Evolutionary conservation across 176 grass and related monocot genomes (phyloP).

Genomic region (Aegilops speltoides): DNA sequence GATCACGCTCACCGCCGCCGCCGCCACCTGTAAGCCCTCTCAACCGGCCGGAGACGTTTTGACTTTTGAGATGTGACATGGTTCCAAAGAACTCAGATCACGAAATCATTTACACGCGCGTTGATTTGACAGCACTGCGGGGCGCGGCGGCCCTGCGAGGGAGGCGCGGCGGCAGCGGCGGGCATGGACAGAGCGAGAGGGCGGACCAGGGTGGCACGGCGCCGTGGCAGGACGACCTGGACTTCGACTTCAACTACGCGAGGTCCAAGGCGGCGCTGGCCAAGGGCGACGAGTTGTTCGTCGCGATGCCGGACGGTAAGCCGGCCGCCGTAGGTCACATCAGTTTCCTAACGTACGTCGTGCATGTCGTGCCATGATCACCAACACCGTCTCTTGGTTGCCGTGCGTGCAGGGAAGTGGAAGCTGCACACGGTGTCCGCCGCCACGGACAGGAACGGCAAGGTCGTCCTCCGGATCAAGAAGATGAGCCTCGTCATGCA

Average conservation of each 20-base stretch:
- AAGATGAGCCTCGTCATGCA: conserved; percentile 73
- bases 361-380: neutral
- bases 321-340: too few species aligned
- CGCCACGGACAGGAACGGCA: conserved; percentile 61
- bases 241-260: conserved; percentile 85
- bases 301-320: conserved; percentile 87
- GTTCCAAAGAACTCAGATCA: too few species aligned
- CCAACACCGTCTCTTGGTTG: neutral
- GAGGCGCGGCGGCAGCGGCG: conserved; percentile 47
- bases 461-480: conserved; percentile 85
- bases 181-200: conserved; percentile 33
- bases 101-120: neutral
- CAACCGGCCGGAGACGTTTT: neutral
- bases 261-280: conserved; percentile 71
- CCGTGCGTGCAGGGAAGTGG: conserved; percentile 58
- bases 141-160: conserved; percentile 70
- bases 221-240: conserved; percentile 43
- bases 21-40: conserved; percentile 71
- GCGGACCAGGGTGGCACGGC: conserved; percentile 28
- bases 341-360: too few species aligned
- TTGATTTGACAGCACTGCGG: conserved; percentile 69
- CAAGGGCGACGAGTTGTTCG: conserved; percentile 88
- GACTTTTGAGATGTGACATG: neutral
- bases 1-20: conserved; percentile 91
- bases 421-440: conserved; percentile 76